Conservation (phyloP, 2,329 filamentous ascomycete genomes). For the Elsinoe australis region DNA sequence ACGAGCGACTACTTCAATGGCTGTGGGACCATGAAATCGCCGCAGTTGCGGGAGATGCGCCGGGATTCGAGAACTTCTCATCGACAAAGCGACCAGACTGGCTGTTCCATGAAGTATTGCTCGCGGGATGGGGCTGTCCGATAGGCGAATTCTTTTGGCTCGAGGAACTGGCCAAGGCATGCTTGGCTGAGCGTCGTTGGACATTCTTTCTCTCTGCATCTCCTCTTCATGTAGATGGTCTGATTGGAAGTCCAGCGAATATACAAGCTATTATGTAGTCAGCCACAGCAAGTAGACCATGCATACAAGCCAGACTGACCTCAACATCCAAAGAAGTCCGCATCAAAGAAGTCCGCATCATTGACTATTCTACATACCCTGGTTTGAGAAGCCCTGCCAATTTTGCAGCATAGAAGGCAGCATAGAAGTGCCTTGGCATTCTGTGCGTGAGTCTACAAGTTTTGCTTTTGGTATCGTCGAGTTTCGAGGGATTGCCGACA, state of each 20-base stretch:
- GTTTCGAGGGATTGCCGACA: too few relatives aligned
- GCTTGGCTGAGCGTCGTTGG: constrained; percentile 33
- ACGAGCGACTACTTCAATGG: constrained; percentile 38
- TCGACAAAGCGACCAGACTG: constrained; percentile 30
- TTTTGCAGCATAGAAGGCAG: too few relatives aligned
- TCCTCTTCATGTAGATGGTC: neutral
- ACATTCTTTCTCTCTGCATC: constrained; percentile 36
- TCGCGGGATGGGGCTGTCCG: constrained; percentile 44
- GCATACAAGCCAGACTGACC: too few relatives aligned
- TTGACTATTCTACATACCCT: too few relatives aligned
- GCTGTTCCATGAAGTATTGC: constrained; percentile 40
- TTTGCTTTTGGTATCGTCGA: too few relatives aligned
- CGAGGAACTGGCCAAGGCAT: constrained; percentile 38
- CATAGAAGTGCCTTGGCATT: too few relatives aligned
- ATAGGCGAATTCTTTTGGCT: constrained; percentile 47
- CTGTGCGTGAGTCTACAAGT: too few relatives aligned
- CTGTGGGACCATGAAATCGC: constrained; percentile 32
- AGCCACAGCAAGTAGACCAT: too few relatives aligned
- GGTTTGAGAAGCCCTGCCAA: too few relatives aligned
- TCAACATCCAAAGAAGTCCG: too few relatives aligned
- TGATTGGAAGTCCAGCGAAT: neutral
- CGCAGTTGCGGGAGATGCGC: constrained; percentile 33
- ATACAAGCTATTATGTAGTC: neutral
- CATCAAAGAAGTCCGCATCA: too few relatives aligned
- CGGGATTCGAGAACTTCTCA: constrained; percentile 27